Evolutionary conservation across 192 early-diverging fungal species (phyloP).

Genomic region (Oehlia diaphana): DNA sequence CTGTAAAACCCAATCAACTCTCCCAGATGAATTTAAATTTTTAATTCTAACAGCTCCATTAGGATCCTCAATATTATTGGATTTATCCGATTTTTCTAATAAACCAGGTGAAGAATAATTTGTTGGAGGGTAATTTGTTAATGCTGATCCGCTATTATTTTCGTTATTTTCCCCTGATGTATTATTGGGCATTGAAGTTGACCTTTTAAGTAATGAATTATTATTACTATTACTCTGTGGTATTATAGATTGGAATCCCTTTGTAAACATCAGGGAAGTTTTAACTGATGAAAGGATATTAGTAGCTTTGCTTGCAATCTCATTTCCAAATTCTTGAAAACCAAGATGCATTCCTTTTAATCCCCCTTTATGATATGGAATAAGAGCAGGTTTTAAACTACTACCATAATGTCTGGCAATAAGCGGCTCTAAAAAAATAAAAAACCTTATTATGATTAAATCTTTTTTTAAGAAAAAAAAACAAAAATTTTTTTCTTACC

Average conservation of each 20-base stretch:
- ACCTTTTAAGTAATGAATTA: not conserved
- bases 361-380: conserved; percentile 84
- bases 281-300: conserved; percentile 65
- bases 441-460: not conserved
- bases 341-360: conserved; percentile 67
- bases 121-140: conserved; percentile 26
- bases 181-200: not conserved
- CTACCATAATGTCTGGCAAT: conserved; percentile 58
- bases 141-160: not conserved
- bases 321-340: conserved; percentile 67
- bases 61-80: not conserved
- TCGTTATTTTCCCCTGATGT: not conserved
- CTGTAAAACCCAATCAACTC: conserved; percentile 54
- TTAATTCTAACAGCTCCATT: conserved; percentile 36
- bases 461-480: not conserved
- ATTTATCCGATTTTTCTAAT: not conserved
- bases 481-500: not conserved
- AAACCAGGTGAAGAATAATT: not conserved
- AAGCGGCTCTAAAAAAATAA: conserved; percentile 58
- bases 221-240: not conserved
- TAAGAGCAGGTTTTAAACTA: conserved; percentile 63
- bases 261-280: conserved; percentile 42
- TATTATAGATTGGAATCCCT: conserved; percentile 25
- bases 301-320: conserved; percentile 64
- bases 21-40: conserved; percentile 47